Conservation (phyloP, 495 filamentous ascomycete species). For the Trichoderma orchidacearum region DNA sequence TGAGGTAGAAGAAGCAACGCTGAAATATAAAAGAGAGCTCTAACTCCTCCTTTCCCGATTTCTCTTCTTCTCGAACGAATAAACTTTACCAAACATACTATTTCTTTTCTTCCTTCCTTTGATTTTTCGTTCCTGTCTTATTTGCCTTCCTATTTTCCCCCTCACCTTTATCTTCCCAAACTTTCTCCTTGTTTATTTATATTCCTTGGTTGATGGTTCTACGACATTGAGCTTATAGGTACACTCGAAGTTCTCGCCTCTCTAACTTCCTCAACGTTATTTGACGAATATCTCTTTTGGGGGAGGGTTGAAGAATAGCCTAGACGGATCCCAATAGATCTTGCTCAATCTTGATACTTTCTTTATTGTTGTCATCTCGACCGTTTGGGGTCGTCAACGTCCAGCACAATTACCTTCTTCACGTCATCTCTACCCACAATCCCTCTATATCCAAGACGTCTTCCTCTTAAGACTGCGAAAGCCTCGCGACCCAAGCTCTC, state of each 20-base stretch:
- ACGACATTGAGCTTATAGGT: neutral
- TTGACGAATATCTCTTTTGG: too few relatives aligned
- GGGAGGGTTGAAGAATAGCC: too few relatives aligned
- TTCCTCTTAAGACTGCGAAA: constrained; percentile 16
- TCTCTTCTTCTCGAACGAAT: constrained; percentile 4
- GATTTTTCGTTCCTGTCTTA: constrained; percentile 11
- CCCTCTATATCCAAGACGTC: constrained; percentile 12
- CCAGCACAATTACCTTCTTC: constrained; percentile 15
- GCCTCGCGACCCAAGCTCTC: constrained; percentile 15
- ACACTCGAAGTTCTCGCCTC: neutral
- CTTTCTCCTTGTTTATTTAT: too few relatives aligned
- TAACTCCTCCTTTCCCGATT: neutral
- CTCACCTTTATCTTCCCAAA: too few relatives aligned
- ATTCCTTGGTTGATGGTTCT: too few relatives aligned
- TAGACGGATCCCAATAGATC: too few relatives aligned
- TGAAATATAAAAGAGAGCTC: constrained; percentile 3
- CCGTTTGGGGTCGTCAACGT: neutral
- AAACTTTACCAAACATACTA: constrained; percentile 1
- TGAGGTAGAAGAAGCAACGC: too few relatives aligned
- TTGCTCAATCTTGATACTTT: too few relatives aligned
- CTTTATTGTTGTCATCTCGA: neutral
- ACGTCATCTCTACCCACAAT: constrained; percentile 9
- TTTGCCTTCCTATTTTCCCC: constrained; percentile 6
- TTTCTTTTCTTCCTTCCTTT: constrained; percentile 13
- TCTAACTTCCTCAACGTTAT: neutral